phyloP scores from a whole-genome alignment of 306 rosid genomes.

The Bauhinia variegata region DNA sequence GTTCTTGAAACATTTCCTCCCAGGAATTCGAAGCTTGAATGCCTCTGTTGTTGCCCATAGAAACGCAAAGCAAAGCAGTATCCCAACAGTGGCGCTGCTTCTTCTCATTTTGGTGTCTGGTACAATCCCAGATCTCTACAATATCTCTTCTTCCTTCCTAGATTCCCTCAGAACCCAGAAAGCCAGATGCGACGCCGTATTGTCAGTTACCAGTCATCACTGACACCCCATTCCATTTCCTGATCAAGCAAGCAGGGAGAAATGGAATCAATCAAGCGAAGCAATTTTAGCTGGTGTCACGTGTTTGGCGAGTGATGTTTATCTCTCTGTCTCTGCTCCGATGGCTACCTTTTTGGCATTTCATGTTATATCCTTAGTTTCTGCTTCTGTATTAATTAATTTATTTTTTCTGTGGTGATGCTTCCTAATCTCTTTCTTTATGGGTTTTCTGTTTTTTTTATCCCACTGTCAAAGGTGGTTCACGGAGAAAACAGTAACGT shows the following conservation, averaged over 20 bases:
- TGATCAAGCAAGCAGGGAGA: no score
- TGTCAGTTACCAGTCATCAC: no score
- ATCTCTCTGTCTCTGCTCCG: neutral
- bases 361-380: no score
- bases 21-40: conserved; percentile 16
- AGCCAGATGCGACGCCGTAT: no score
- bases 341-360: neutral
- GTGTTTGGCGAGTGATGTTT: no score
- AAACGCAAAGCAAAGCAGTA: conserved; percentile 5
- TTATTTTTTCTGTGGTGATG: neutral
- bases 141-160: neutral
- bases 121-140: conserved; percentile 5
- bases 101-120: conserved; percentile 24
- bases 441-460: neutral
- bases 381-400: neutral
- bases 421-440: conserved; percentile 1
- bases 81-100: conserved; percentile 14
- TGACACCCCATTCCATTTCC: no score
- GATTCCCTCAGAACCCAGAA: no score
- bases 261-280: no score
- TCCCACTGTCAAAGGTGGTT: no score
- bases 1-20: neutral
- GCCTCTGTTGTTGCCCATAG: neutral
- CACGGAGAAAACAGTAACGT: no score
- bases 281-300: no score